A percentile compares a stretch with the other conserved stretches of the same genome.
These are phyloP conservation scores for Citrullus amarus DNA, from an alignment of 306 rosid genomes.

Conservation along the genomic window DNA sequence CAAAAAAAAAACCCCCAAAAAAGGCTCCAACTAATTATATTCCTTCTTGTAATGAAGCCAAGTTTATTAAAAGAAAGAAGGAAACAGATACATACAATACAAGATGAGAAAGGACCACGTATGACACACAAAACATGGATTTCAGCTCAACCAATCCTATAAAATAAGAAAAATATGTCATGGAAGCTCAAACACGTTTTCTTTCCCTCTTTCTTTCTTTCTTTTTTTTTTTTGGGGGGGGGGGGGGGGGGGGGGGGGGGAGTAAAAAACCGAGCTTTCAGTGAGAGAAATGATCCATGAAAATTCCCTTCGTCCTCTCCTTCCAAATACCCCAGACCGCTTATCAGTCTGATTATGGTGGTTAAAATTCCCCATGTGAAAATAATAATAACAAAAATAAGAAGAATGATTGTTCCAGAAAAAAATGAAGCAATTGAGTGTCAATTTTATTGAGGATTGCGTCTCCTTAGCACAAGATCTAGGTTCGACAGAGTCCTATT, in stretches of 20 bases:
- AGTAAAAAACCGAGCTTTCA: background rate
- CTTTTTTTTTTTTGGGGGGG: too few species aligned
- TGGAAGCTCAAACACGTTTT: background rate
- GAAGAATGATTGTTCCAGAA: background rate
- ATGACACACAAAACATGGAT: background rate
- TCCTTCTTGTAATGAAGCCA: background rate
- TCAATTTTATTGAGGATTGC: background rate
- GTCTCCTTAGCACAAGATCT: background rate
- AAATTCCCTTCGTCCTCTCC: background rate
- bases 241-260: too few species aligned
- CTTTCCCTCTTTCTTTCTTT: too few species aligned
- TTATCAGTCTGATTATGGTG: background rate
- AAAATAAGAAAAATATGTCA: background rate
- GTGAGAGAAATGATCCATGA: background rate
- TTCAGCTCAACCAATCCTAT: background rate
- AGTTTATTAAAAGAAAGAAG: background rate
- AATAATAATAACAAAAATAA: too few species aligned
- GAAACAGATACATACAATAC: too few species aligned
- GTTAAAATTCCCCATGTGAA: background rate
- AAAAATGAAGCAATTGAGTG: background rate
- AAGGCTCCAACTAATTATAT: constrained; percentile 1
- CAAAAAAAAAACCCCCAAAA: background rate
- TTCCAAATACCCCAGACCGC: background rate
- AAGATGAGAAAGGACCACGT: background rate
- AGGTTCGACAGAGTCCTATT: background rate